A percentile compares a stretch with the other conserved stretches of the same genome.
phyloP scores from a whole-genome alignment of 768 basidiomycete species.

The Kwoniella europaea region DNA sequence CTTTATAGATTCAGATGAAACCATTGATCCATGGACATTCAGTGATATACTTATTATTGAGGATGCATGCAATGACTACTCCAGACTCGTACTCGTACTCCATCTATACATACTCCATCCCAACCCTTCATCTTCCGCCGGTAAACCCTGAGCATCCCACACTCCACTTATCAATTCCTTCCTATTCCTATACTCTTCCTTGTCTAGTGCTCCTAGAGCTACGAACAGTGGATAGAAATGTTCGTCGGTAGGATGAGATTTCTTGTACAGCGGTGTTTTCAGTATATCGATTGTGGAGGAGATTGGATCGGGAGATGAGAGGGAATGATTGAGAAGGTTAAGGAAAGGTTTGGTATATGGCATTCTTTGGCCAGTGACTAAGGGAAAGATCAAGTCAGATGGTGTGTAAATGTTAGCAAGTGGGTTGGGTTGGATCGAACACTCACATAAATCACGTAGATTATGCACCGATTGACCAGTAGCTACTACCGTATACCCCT shows the following conservation, averaged over 20 bases:
- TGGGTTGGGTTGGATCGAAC: no score
- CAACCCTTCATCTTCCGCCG: constrained; percentile 24
- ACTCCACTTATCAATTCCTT: constrained; percentile 35
- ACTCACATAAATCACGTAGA: constrained; percentile 50
- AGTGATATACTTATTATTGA: no score
- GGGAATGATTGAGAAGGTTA: constrained; percentile 16
- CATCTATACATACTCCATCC: constrained; percentile 53
- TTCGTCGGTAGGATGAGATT: constrained; percentile 76
- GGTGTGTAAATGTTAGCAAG: no score
- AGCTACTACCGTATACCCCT: constrained; percentile 51
- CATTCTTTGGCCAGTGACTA: constrained; percentile 28
- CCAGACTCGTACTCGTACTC: not conserved
- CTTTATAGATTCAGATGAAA: no score
- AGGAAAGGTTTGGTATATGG: constrained; percentile 43
- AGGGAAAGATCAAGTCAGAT: no score
- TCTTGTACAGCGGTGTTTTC: constrained; percentile 68
- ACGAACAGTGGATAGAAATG: constrained; percentile 82
- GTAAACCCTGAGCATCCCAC: constrained; percentile 18
- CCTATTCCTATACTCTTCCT: constrained; percentile 54
- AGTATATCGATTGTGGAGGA: constrained; percentile 59
- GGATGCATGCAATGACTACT: no score
- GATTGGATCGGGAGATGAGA: constrained; percentile 25
- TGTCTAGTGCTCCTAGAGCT: constrained; percentile 73
- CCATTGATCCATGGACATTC: no score
- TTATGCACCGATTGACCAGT: constrained; percentile 55